Percentiles rank a stretch among this genome's conserved stretches.
phyloP scores from a whole-genome alignment of 345 rosid species.

The Salix suchowensis region DNA sequence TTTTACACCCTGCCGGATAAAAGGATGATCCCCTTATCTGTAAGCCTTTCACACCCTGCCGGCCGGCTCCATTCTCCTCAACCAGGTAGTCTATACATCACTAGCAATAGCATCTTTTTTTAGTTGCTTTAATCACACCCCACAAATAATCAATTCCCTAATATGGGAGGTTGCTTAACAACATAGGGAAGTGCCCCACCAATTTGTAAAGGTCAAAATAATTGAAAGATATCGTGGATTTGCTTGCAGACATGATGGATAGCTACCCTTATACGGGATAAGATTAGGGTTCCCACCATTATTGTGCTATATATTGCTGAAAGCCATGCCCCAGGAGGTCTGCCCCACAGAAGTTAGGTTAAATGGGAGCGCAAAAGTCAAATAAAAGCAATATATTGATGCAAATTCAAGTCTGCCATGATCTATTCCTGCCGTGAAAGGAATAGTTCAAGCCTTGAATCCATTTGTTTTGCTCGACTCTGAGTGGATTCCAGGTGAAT shows the following conservation, averaged over 20 bases:
- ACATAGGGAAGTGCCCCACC: slow-evolving; percentile 10
- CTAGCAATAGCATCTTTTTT: too few relatives aligned
- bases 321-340: background rate
- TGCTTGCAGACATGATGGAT: slow-evolving; percentile 12
- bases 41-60: too few relatives aligned
- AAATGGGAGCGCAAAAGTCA: background rate
- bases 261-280: slow-evolving; percentile 1
- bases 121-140: too few relatives aligned
- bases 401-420: background rate
- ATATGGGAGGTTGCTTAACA: background rate
- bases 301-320: background rate
- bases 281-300: slow-evolving; percentile 16
- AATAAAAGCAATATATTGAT: background rate
- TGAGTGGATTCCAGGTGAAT: too few relatives aligned
- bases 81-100: too few relatives aligned
- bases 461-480: too few relatives aligned
- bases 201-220: slow-evolving; percentile 5
- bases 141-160: background rate
- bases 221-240: background rate
- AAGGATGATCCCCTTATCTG: too few relatives aligned
- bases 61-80: too few relatives aligned
- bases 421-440: background rate
- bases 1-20: too few relatives aligned
- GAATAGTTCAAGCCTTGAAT: background rate
- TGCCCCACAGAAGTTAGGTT: slow-evolving; percentile 1